Base-by-base conservation (phyloP, 192 early-diverging fungal genomes). In the Coemansia sp. region DNA sequence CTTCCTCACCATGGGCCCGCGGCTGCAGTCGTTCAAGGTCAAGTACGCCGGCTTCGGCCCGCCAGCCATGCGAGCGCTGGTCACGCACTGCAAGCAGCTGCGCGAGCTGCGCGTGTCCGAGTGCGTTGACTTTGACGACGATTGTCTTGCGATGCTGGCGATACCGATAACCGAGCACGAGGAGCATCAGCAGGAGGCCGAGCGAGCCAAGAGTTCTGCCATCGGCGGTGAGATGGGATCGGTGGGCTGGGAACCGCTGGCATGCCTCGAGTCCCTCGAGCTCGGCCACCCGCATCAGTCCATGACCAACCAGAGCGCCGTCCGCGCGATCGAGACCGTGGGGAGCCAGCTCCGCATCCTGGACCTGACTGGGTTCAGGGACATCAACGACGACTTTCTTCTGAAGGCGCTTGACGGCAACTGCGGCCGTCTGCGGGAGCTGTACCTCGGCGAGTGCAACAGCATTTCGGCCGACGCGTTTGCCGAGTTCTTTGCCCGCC, bases 31-130 rank as follows among this genome's bases (percentile, higher is more conserved):
- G 32, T 85, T 96, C 61, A 74, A 70, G 10, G 74, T 94, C 21
- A 76, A 89, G 23, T 90, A 87, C 23, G 68, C 75, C 2, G 79
- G 86, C 0, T 86, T 96, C 61, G 84, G 83, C 2, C 60, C 81
- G 0, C 78, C 62, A 1, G 85, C 85, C 15, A 72, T 91, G 40
- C 72, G 83, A 8, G 72, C 85, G 0, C 83, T 92, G 19, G 76
- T 81, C 6, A 75, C 81, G 1, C 77, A 87, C 52, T 93, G 93
- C 69, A 59, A 63, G 18, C 69, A 79, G 1, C 75, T 96, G n/a
- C 72, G 85, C 38, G 74, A 81, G 41, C 83, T 96, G 16, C 84
- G 85, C 9, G 44, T 96, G 15, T 64, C 77, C 12, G 84, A 87
- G 56, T 92, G 92, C 64, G 75, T 85, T 39, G 63, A 71, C 32